These are phyloP conservation scores for Drechmeria coniospora DNA, from an alignment of 2,329 filamentous ascomycete genomes.

Conservation along the genomic window DNA sequence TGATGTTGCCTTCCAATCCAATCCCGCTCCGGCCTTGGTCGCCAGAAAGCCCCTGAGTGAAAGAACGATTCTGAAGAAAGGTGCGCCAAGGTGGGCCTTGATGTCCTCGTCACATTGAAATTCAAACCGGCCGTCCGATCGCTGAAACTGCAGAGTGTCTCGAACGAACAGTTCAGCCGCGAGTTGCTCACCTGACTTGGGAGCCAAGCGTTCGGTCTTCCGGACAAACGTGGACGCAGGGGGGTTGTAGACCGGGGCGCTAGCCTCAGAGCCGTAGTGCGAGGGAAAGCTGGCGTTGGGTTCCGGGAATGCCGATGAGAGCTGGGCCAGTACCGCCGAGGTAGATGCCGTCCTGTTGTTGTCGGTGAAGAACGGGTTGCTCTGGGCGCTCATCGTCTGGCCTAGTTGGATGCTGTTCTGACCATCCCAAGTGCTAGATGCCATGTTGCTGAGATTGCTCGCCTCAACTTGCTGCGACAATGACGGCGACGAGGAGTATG, in stretches of 20 bases:
- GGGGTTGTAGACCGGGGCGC: slow-evolving; percentile 1
- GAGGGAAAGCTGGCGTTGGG: neutral
- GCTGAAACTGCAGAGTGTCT: neutral
- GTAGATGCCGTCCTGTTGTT: no score
- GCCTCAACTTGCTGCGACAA: no score
- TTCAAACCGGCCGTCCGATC: slow-evolving; percentile 1
- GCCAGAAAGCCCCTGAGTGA: neutral
- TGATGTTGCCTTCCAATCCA: no score
- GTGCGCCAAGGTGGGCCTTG: neutral
- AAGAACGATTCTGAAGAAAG: neutral
- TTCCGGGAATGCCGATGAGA: no score
- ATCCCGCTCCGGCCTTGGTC: neutral
- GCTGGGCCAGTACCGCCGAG: neutral
- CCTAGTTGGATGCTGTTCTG: no score
- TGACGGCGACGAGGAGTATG: no score
- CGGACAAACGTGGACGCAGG: neutral
- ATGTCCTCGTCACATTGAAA: slow-evolving; percentile 1
- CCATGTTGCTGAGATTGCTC: no score
- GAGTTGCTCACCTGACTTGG: neutral
- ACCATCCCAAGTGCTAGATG: no score
- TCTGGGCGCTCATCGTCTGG: no score
- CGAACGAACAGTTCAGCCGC: neutral
- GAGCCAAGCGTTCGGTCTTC: neutral
- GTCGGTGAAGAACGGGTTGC: no score
- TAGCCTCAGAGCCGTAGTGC: neutral